Evolutionary conservation across 352 stramenopile species (phyloP).

Genomic region (Phytophthora lateralis): DNA sequence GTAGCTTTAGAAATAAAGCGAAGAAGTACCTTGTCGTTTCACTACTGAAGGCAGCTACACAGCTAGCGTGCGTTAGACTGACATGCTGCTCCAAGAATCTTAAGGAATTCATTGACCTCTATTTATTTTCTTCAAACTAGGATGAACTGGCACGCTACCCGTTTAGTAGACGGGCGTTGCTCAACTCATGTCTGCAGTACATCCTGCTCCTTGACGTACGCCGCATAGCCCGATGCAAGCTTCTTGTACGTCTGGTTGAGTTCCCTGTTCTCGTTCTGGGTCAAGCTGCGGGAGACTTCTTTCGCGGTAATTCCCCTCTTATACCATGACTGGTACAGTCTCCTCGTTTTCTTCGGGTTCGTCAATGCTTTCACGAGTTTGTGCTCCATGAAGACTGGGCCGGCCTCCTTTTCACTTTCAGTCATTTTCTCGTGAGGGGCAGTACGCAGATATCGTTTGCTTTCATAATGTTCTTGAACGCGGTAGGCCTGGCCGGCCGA

Average conservation of each 20-base stretch:
- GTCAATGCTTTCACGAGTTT: constrained; percentile 13
- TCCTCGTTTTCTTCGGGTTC: constrained; percentile 23
- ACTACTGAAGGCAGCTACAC: no score
- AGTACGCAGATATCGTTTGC: constrained; percentile 15
- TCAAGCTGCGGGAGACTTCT: constrained; percentile 8
- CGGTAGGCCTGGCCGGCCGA: background rate
- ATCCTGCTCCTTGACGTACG: constrained; percentile 12
- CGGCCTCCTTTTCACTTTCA: background rate
- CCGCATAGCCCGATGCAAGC: constrained; percentile 17
- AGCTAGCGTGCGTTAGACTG: no score
- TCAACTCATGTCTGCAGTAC: background rate
- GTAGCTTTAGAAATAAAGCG: no score
- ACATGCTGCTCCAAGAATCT: no score
- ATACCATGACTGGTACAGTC: constrained; percentile 26
- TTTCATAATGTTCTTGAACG: background rate
- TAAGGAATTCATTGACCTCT: background rate
- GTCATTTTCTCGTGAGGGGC: background rate
- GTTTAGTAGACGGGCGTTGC: no score
- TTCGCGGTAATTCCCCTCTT: constrained; percentile 19
- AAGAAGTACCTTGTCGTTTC: no score
- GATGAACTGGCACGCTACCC: no score
- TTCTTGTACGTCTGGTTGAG: constrained; percentile 13
- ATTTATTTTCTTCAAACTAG: background rate
- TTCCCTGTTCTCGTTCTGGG: constrained; percentile 14
- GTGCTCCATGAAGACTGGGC: constrained; percentile 14